Evolutionary conservation across 352 stramenopile genomes (phyloP), one percentile per base, ranked within the genome.

Genomic region (Phytophthora pini): DNA sequence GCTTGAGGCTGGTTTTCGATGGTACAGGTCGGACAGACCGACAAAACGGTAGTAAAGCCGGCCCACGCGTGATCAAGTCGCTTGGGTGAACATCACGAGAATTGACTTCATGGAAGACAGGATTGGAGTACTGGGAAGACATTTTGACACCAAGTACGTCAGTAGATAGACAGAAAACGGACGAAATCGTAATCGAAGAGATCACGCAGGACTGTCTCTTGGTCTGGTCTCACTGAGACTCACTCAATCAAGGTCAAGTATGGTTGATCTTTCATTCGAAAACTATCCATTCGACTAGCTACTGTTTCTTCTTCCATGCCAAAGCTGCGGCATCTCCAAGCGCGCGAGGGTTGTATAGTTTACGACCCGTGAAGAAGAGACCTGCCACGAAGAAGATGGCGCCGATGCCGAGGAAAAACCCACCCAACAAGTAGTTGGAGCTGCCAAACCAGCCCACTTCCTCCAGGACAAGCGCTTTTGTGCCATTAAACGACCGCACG

Each of bases 361-460:
- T 85, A 12, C 82, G 75, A 20, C 73, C 46, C 1, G 65, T 60
- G 36, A 91, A 90, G 39, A 87, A 61, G 8, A 87, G 40, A 7
- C 63, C 57, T 2, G 80, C 79, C n/a, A 82, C 27, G 4, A 65
- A 38, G 61, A 90, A 94, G 13, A 92, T 51, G 40, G 53, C 77
- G 17, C 80, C 83, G 32, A 88, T 56, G 9, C 62, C 77, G 12
- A 92, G 48, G 52, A 90, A 94, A 34, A 87, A 82, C 8, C 51
- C 67, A 3, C 79, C 83, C 1, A 92, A 67, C 1, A 84, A 22
- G 27, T 71, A 62, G 61, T 94, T 94, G 39, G 74, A 53, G 39
- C 74, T 89, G 39, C 86, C 83, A 50, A 92, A 89, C 83, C 86
- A 94, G 48, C 75, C 69, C 27, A 89, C 46, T 29, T 90, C 79